phyloP scores from a whole-genome alignment of 192 early-diverging fungal species.

The Coemansia asiatica region DNA sequence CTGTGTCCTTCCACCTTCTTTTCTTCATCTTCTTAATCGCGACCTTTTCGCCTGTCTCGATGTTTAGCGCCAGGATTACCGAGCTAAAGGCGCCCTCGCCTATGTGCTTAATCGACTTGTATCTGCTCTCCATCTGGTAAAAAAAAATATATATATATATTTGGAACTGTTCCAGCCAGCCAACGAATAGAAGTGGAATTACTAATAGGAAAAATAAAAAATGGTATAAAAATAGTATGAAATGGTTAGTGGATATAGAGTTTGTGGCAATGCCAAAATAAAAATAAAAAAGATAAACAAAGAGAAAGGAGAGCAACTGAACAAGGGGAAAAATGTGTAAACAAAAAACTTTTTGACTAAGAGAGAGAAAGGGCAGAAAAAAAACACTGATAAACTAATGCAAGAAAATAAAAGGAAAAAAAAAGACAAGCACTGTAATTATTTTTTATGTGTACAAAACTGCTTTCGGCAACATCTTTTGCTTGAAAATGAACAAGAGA shows the following conservation, averaged over 20 bases:
- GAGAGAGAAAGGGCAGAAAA: conserved; percentile 12
- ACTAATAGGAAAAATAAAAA: background rate
- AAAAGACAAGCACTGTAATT: background rate
- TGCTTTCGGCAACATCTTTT: background rate
- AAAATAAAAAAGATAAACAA: conserved; percentile 7
- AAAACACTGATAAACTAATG: background rate
- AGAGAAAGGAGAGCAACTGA: background rate
- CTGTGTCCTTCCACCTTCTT: conserved; percentile 58
- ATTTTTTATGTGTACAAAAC: background rate
- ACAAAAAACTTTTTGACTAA: no score
- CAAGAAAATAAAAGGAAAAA: conserved; percentile 7
- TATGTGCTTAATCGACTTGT: conserved; percentile 51
- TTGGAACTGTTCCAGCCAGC: background rate
- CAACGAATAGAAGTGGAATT: conserved; percentile 1
- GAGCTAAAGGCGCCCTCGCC: conserved; percentile 60
- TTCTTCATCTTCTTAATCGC: conserved; percentile 62
- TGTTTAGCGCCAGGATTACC: conserved; percentile 49
- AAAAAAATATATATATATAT: background rate
- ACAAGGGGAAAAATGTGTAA: background rate
- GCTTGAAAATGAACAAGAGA: background rate
- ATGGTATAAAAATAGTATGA: background rate
- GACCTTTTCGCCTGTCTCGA: conserved; percentile 52
- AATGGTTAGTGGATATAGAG: no score
- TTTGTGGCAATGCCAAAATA: background rate
- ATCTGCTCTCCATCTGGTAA: conserved; percentile 48